phyloP scores from a whole-genome alignment of 1,284 basidiomycete genomes.

The Ustilago xerochloae region DNA sequence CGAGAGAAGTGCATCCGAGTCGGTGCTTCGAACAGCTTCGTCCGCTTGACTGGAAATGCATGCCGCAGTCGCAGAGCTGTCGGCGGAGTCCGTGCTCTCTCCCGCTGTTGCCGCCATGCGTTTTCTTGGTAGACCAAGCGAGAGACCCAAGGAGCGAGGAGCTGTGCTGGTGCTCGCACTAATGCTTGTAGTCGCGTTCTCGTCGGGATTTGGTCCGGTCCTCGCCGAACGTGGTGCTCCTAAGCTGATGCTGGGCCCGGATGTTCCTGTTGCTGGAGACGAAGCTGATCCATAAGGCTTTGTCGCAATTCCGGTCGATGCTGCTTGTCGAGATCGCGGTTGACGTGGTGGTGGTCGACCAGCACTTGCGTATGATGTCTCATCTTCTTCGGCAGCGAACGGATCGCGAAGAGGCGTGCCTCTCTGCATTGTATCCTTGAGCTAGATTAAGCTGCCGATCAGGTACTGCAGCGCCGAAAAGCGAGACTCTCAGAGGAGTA shows the following conservation, averaged over 20 bases:
- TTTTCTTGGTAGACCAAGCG: slow-evolving; percentile 25
- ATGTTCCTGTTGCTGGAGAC: neutral
- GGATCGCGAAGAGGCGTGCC: slow-evolving; percentile 11
- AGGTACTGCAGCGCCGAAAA: neutral
- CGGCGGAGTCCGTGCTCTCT: neutral
- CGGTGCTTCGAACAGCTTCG: slow-evolving; percentile 77
- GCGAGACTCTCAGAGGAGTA: neutral
- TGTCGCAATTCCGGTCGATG: neutral
- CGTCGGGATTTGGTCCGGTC: neutral
- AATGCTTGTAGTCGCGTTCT: neutral
- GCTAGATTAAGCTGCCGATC: neutral
- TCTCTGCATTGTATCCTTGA: slow-evolving; percentile 3
- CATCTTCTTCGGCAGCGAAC: slow-evolving; percentile 21
- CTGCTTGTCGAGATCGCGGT: neutral
- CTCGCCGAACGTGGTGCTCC: neutral
- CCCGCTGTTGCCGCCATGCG: neutral
- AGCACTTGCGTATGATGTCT: neutral
- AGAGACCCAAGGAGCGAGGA: slow-evolving; percentile 20
- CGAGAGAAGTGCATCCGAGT: slow-evolving; percentile 79
- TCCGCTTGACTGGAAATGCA: slow-evolving; percentile 69
- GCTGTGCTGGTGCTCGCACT: neutral
- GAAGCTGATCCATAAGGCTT: neutral
- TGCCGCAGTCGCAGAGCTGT: neutral
- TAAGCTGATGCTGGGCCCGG: neutral
- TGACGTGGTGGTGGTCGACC: slow-evolving; percentile 13